Conservation (phyloP, 2,329 filamentous ascomycete genomes). For the Tolypocladium tundrense region DNA sequence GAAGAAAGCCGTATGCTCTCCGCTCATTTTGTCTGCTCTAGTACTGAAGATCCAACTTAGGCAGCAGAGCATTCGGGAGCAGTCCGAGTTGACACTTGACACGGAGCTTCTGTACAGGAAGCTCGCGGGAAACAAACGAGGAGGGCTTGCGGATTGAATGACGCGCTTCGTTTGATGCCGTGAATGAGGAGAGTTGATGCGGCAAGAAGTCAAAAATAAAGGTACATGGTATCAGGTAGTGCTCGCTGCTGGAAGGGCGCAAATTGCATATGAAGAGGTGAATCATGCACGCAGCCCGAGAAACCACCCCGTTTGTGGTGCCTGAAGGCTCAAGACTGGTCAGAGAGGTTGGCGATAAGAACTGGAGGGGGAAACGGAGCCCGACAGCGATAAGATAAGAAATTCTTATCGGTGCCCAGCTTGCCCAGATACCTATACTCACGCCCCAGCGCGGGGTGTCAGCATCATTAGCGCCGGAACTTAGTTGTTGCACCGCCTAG, state of each 20-base stretch:
- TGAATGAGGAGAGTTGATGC: neutral
- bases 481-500: constrained; percentile 27
- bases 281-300: neutral
- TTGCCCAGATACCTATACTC: neutral
- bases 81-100: neutral
- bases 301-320: neutral
- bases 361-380: neutral
- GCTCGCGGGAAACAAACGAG: neutral
- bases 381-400: constrained; percentile 9
- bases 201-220: neutral
- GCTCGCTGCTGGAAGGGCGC: neutral
- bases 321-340: too few relatives aligned
- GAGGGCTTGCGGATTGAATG: neutral
- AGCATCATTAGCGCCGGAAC: constrained; percentile 16
- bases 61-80: neutral
- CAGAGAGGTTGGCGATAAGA: neutral
- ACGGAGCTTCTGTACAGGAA: neutral
- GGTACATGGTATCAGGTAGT: neutral
- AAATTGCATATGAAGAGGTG: neutral
- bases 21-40: constrained; percentile 23
- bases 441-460: constrained; percentile 1
- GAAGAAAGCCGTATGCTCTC: constrained; percentile 41
- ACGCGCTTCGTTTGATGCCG: neutral
- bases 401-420: neutral
- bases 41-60: neutral